phyloP scores from a whole-genome alignment of 768 basidiomycete genomes.

The Lentinula raphanica region DNA sequence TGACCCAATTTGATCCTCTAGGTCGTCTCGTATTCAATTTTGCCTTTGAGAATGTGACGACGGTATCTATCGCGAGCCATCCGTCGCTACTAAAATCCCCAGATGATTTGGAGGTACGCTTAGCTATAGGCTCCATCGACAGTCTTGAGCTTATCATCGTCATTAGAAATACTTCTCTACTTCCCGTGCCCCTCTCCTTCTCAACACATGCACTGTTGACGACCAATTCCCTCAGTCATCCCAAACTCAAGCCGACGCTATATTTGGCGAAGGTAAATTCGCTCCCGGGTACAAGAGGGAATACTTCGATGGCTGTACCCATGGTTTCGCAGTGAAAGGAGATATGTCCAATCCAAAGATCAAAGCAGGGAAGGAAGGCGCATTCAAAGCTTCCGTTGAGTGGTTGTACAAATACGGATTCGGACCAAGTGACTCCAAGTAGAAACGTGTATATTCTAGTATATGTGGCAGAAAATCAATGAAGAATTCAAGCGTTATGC shows the following conservation, averaged over 20 bases:
- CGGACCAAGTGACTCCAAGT: neutral
- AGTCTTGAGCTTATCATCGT: neutral
- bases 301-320: slow-evolving; percentile 26
- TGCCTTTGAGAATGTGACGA: slow-evolving; percentile 48
- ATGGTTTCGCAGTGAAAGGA: slow-evolving; percentile 42
- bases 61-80: slow-evolving; percentile 48
- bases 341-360: slow-evolving; percentile 34
- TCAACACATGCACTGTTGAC: slow-evolving; percentile 60
- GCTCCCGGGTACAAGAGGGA: slow-evolving; percentile 30
- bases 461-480: too few relatives aligned
- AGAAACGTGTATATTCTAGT: neutral
- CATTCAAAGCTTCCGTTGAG: slow-evolving; percentile 44
- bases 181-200: slow-evolving; percentile 54
- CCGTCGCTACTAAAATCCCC: slow-evolving; percentile 56
- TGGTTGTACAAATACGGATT: slow-evolving; percentile 26
- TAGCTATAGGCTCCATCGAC: neutral
- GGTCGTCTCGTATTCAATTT: slow-evolving; percentile 58
- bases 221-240: slow-evolving; percentile 18
- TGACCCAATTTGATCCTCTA: too few relatives aligned
- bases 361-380: slow-evolving; percentile 49
- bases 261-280: slow-evolving; percentile 32
- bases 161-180: slow-evolving; percentile 39
- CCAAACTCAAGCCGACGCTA: slow-evolving; percentile 31
- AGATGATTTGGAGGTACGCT: slow-evolving; percentile 52
- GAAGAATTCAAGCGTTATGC: too few relatives aligned